Percentiles rank a stretch among this genome's conserved stretches.
Conservation (phyloP, 2,329 filamentous ascomycete genomes). For the Geosmithia putterillii region DNA sequence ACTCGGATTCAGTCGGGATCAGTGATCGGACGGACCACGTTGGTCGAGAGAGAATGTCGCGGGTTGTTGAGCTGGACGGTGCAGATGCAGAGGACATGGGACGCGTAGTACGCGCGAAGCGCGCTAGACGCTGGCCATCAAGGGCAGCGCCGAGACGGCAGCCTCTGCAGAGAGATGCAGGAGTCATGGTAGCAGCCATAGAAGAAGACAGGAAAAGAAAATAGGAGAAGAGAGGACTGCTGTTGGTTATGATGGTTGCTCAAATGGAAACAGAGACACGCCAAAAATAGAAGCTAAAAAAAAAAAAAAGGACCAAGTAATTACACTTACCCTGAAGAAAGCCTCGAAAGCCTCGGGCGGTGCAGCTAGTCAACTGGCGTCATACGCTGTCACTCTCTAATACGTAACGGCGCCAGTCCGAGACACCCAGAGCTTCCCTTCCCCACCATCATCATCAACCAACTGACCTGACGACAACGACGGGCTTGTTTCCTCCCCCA, state of each 20-base stretch:
- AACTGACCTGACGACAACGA: not conserved
- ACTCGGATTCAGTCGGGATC: conserved; percentile 32
- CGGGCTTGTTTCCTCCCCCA: not conserved
- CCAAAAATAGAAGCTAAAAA: not conserved
- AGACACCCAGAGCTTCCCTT: not conserved
- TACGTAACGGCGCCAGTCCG: not conserved
- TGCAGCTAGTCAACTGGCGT: not conserved
- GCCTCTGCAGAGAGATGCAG: conserved; percentile 14
- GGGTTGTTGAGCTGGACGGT: conserved; percentile 4
- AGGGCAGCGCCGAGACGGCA: conserved; percentile 13
- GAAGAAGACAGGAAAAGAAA: not conserved
- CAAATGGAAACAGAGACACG: not conserved
- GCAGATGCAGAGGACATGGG: conserved; percentile 4
- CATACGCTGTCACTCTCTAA: not conserved
- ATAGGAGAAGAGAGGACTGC: not conserved
- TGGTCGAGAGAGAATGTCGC: conserved; percentile 52
- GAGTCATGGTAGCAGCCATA: conserved; percentile 10
- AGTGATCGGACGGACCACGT: conserved; percentile 77
- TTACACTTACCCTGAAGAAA: not conserved
- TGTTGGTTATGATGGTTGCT: not conserved
- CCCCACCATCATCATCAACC: not conserved
- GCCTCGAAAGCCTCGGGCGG: not conserved
- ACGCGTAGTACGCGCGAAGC: not conserved
- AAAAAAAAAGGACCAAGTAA: too few relatives aligned
- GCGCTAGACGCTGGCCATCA: not conserved